Base-by-base conservation (phyloP, 2,329 filamentous ascomycete genomes). In the Verticillium dahliae region DNA sequence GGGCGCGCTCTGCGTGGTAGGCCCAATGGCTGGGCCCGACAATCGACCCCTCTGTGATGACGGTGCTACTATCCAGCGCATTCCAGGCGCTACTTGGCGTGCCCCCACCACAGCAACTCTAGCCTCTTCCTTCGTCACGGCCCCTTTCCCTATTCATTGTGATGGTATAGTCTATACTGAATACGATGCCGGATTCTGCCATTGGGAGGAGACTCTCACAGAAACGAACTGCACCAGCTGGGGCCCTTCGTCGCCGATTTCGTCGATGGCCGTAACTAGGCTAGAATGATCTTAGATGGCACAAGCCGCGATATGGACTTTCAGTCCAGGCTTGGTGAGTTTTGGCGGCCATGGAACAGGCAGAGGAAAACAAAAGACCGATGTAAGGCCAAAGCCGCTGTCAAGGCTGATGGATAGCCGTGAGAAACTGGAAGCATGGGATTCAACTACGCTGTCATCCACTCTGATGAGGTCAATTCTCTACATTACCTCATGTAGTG, bases 341-440 rank as follows among this genome's bases (percentile, higher is more conserved):
- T 78, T 64, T 78, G 35, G 66, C 60, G n/a, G 71, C 69, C 13
- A 50, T 77, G 62, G 67, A 75, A 65, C 60, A 62, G 31, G 69
- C 70, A 31, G 27, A 41, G 60, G 62, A 27, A 22, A 54, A 54
- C 18, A 14, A 2, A 33, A 33, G 50, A 31, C 50, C 11, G 7
- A 27, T 7, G n/a, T 22, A 5, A 6, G 14, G 7, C 18, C 10
- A 31, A 6, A 58, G 3, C 59, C 27, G n/a, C 66, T 70, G 35
- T 70, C 66, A 56, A 33, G 62, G 35, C 63, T 65, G 33, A 76
- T 78, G 71, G 69, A 70, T 37, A 69, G 75, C 4, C 73, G 4
- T 75, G 73, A 75, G 64, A 35, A n/a, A 69, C 63, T 14, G 68
- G 69, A 5, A 67, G 67, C 27, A 76, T 77, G 64, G 76, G 72